Percentiles rank a stretch among this genome's conserved stretches.
Conservation (phyloP, 2,329 filamentous ascomycete genomes). For the Colletotrichum lindemuthianum region DNA sequence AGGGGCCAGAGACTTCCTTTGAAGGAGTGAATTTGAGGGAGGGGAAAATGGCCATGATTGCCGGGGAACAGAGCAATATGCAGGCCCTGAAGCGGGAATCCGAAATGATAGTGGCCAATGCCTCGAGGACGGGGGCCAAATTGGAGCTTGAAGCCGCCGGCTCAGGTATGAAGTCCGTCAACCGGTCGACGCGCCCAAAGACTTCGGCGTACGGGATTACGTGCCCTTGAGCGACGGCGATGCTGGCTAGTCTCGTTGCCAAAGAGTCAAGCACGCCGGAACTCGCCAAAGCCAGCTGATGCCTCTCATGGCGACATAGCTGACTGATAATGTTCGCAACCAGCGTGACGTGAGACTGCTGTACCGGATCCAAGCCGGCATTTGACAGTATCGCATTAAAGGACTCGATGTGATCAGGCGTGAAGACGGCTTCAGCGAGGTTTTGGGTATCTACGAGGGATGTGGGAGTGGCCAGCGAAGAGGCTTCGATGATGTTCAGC, state of each 20-base stretch:
- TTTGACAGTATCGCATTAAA: conserved; percentile 70
- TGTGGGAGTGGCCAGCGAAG: conserved; percentile 63
- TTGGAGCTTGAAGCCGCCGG: conserved; percentile 68
- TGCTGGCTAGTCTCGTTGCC: conserved; percentile 76
- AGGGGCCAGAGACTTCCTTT: conserved; percentile 59
- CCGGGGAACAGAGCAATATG: conserved; percentile 74
- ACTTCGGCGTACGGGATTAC: conserved; percentile 73
- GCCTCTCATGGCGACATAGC: conserved; percentile 74
- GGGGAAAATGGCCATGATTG: conserved; percentile 76
- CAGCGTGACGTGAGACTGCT: conserved; percentile 71
- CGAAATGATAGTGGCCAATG: conserved; percentile 79
- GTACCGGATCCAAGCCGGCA: conserved; percentile 58
- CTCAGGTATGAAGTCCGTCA: conserved; percentile 67
- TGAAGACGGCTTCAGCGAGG: conserved; percentile 74
- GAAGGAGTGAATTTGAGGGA: conserved; percentile 62
- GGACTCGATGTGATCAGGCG: conserved; percentile 29
- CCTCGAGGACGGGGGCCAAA: conserved; percentile 78
- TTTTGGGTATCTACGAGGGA: conserved; percentile 58
- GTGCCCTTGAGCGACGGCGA: conserved; percentile 74
- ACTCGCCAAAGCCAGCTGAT: conserved; percentile 77
- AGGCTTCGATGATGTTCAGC: conserved; percentile 75
- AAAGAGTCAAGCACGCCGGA: conserved; percentile 82
- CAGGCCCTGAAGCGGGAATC: conserved; percentile 83
- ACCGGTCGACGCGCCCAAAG: conserved; percentile 62
- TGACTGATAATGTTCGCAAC: conserved; percentile 65